Base-by-base conservation (phyloP, 495 filamentous ascomycete species). In the Rhizodiscina lignyota region DNA sequence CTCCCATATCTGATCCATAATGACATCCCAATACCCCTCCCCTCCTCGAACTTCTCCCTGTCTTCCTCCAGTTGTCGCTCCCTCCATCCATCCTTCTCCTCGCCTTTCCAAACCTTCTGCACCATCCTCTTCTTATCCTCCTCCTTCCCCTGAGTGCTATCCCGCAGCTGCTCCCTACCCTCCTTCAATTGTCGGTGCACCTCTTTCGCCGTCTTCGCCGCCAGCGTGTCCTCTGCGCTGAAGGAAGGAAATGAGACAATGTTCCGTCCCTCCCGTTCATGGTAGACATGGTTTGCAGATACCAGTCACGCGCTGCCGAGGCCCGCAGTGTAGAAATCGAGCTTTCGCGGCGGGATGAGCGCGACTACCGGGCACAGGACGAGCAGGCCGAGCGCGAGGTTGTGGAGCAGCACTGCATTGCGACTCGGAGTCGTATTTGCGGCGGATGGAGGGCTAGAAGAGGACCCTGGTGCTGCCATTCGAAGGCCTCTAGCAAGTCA, bases 1-100 rank as follows among this genome's bases (percentile, higher is more conserved):
- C 55, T 93, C 83, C 64, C 67, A 74, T 28, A 92, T 68, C 67
- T 87, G 78, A 44, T 85, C 79, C 55, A 68, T 65, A 42, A 94
- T 94, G 56, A 94, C 58, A 47, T 71, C 75, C 12, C 70, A 71
- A 64, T 87, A 85, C 18, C 79, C 55, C 73, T 79, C 15, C 85
- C 86, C 38, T 78, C 70, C 45, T 76, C 73, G 49, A 86, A 43
- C 37, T 73, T 73, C 59, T 82, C 63, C 59, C 64, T 64, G 54
- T 86, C 79, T 63, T 77, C 68, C 54, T 60, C 52, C 42, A 81
- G 45, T 48, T 83, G 56, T 62, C 66, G 67, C 56, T 71, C 68
- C 64, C 77, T 77, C 83, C 83, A 89, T 33, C 68, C 72, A 29
- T 64, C 61, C 30, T 48, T 53, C 54, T 76, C 71, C 36, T 66